Conservation (phyloP, 805 yeast species). For the Metschnikowia baotianmanensis region DNA sequence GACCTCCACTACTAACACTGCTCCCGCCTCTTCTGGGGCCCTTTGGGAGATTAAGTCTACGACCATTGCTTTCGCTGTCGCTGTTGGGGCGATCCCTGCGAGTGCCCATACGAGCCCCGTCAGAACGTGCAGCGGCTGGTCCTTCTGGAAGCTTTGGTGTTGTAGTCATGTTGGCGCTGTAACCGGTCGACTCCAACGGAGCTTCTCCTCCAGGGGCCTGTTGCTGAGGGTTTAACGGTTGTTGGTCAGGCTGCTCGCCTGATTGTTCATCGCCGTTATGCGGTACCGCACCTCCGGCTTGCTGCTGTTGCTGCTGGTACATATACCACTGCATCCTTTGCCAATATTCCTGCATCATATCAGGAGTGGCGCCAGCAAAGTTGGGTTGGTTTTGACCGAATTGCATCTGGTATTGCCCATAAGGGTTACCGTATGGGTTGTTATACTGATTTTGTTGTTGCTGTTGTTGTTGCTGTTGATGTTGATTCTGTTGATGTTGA, state of each 20-base stretch:
- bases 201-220: constrained; percentile 19
- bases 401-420: constrained; percentile 20
- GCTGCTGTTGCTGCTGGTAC: constrained; percentile 57
- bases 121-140: constrained; percentile 12
- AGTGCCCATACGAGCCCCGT: constrained; percentile 10
- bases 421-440: constrained; percentile 27
- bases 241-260: constrained; percentile 33
- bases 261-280: constrained; percentile 22
- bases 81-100: constrained; percentile 11
- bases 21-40: constrained; percentile 45
- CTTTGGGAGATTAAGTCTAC: constrained; percentile 42
- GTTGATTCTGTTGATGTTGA: constrained; percentile 49
- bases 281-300: constrained; percentile 21
- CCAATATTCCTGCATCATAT: constrained; percentile 63
- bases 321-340: constrained; percentile 65
- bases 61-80: constrained; percentile 11
- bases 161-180: not conserved
- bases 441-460: constrained; percentile 32
- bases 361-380: constrained; percentile 36
- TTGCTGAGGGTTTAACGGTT: constrained; percentile 45
- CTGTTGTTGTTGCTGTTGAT: constrained; percentile 21
- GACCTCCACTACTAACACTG: constrained; percentile 25
- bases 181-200: constrained; percentile 4
- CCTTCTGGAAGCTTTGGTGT: constrained; percentile 25
- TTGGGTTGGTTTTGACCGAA: constrained; percentile 14